Evolutionary conservation across 768 basidiomycete species (phyloP).

Genomic region (Boletus speciosus): DNA sequence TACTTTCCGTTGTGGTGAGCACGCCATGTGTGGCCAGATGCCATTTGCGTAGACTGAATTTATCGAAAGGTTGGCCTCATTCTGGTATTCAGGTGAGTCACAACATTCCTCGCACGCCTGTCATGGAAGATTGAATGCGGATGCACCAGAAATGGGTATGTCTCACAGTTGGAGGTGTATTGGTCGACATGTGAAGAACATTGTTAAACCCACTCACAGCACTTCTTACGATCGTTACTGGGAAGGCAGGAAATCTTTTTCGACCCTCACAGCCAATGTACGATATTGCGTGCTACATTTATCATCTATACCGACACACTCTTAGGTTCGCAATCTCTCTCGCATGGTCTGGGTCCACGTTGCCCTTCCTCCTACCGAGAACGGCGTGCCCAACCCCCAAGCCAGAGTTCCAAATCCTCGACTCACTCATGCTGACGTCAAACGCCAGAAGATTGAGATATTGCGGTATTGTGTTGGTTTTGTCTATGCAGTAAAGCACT

Average conservation of each 20-base stretch:
- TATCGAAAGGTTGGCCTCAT: constrained; percentile 73
- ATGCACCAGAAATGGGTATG: constrained; percentile 59
- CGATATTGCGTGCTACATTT: constrained; percentile 1
- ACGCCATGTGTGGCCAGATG: neutral
- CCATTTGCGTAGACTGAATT: neutral
- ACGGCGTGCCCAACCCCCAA: constrained; percentile 40
- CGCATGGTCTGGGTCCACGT: constrained; percentile 81
- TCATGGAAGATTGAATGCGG: neutral
- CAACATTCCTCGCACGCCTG: neutral
- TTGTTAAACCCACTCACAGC: constrained; percentile 32
- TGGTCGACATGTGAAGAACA: neutral
- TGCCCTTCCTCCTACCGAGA: constrained; percentile 56
- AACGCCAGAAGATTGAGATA: constrained; percentile 63
- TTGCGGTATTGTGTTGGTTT: constrained; percentile 68
- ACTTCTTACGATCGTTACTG: constrained; percentile 86
- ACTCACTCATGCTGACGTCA: constrained; percentile 51
- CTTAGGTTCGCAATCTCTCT: constrained; percentile 64
- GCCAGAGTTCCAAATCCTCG: constrained; percentile 49
- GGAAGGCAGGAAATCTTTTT: constrained; percentile 87
- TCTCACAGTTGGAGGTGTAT: neutral
- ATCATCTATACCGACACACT: neutral
- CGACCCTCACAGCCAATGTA: constrained; percentile 62
- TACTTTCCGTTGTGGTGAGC: constrained; percentile 86
- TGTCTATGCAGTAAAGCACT: constrained; percentile 72
- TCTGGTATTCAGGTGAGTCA: constrained; percentile 73